These are phyloP conservation scores for Dorcoceras hygrometricum DNA, from an alignment of 257 asterid genomes.

Conservation along the genomic window DNA sequence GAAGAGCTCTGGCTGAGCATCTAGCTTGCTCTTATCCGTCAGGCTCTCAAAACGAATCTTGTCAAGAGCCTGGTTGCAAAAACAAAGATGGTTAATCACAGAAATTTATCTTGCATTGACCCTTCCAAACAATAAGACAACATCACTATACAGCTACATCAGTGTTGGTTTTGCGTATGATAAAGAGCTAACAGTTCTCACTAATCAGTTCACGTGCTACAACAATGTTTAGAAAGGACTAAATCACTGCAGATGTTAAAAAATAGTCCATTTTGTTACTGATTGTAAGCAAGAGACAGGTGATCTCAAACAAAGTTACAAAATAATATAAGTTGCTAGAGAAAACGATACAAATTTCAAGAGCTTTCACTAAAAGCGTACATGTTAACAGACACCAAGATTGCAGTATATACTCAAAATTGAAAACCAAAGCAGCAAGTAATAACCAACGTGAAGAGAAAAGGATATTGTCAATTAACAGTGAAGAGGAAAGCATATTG, in stretches of 20 bases:
- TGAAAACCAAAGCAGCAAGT: background rate
- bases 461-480: too few relatives aligned
- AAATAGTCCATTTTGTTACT: background rate
- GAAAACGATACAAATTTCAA: too few relatives aligned
- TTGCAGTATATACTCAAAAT: background rate
- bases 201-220: background rate
- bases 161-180: background rate
- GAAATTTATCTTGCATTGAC: background rate
- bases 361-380: too few relatives aligned
- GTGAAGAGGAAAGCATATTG: too few relatives aligned
- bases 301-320: background rate
- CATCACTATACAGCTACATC: background rate
- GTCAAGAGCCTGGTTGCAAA: slow-evolving; percentile 41
- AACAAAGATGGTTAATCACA: background rate
- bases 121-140: background rate
- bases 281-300: background rate
- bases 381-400: too few relatives aligned
- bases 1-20: slow-evolving; percentile 58
- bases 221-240: background rate
- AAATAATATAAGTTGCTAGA: too few relatives aligned
- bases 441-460: too few relatives aligned
- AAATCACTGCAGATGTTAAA: background rate
- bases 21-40: slow-evolving; percentile 62
- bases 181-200: background rate
- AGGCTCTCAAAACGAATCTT: slow-evolving; percentile 57